phyloP scores from a whole-genome alignment of 2,329 filamentous ascomycete species.

The Periconia sp. region DNA sequence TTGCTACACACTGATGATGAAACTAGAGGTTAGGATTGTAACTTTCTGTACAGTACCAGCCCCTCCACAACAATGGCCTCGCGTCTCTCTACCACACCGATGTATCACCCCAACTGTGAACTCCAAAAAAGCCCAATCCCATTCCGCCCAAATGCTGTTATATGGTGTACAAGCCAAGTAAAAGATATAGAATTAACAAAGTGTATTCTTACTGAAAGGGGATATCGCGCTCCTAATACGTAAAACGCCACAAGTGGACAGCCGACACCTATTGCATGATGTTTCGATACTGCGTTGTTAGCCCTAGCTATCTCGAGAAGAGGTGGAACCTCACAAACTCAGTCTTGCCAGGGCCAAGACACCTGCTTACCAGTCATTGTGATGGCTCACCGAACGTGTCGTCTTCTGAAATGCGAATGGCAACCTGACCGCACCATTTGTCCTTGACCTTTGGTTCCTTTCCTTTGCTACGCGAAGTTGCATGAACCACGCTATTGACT shows the following conservation, averaged over 20 bases:
- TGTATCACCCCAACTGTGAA: background rate
- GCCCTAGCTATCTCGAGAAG: background rate
- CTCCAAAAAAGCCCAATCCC: constrained; percentile 2
- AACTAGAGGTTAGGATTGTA: too few relatives aligned
- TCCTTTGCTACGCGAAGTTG: too few relatives aligned
- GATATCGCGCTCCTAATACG: constrained; percentile 21
- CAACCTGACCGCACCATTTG: too few relatives aligned
- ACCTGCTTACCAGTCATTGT: too few relatives aligned
- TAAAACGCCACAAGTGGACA: background rate
- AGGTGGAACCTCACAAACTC: background rate
- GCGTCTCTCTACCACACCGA: background rate
- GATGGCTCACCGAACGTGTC: too few relatives aligned
- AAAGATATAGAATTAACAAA: constrained; percentile 5
- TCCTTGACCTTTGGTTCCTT: too few relatives aligned
- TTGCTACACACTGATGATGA: too few relatives aligned
- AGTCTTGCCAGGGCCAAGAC: background rate
- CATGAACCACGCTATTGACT: too few relatives aligned
- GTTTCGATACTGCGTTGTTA: background rate
- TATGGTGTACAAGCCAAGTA: constrained; percentile 16
- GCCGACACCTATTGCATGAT: background rate
- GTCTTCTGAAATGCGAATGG: too few relatives aligned
- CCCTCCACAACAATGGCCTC: too few relatives aligned
- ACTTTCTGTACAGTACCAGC: too few relatives aligned
- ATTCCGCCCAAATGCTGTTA: constrained; percentile 11
- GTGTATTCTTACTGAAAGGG: constrained; percentile 13